phyloP scores from a whole-genome alignment of 306 rosid species.

The Casuarina glauca region DNA sequence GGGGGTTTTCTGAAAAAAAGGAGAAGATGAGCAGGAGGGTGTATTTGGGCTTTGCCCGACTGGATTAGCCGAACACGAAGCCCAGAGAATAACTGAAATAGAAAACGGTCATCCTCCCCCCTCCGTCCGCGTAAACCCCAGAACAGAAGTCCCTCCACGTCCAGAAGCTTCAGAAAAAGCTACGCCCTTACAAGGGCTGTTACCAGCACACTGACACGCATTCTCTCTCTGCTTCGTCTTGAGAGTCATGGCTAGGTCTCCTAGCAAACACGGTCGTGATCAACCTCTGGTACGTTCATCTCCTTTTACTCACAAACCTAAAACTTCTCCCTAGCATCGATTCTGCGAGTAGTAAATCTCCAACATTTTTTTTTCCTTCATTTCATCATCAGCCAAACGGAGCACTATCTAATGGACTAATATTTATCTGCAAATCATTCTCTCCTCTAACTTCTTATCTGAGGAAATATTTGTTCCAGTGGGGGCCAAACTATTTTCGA shows the following conservation, averaged over 20 bases:
- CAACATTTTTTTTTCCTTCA: not conserved
- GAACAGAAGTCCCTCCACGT: not conserved
- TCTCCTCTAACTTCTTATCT: not conserved
- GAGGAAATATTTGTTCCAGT: not conserved
- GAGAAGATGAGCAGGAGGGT: not conserved
- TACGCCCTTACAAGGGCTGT: not conserved
- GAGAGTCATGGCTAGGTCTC: conserved; percentile 41
- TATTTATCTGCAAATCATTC: not conserved
- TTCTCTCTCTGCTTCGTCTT: conserved; percentile 6
- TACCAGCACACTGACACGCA: not conserved
- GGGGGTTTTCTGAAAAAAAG: no score
- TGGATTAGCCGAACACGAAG: not conserved
- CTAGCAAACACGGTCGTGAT: conserved; percentile 57
- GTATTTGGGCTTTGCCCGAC: not conserved
- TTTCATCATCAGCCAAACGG: not conserved
- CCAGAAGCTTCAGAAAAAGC: not conserved
- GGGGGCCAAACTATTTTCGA: not conserved
- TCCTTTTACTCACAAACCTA: not conserved
- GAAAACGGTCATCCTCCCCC: not conserved
- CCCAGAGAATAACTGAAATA: not conserved
- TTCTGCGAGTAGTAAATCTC: not conserved
- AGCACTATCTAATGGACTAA: not conserved
- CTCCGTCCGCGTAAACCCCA: not conserved
- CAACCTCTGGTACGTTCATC: conserved; percentile 40
- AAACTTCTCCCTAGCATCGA: not conserved